Evolutionary conservation across 805 yeast genomes (phyloP), one percentile per base, ranked within the genome.

Genomic region (Suhomyces canberraensis): DNA sequence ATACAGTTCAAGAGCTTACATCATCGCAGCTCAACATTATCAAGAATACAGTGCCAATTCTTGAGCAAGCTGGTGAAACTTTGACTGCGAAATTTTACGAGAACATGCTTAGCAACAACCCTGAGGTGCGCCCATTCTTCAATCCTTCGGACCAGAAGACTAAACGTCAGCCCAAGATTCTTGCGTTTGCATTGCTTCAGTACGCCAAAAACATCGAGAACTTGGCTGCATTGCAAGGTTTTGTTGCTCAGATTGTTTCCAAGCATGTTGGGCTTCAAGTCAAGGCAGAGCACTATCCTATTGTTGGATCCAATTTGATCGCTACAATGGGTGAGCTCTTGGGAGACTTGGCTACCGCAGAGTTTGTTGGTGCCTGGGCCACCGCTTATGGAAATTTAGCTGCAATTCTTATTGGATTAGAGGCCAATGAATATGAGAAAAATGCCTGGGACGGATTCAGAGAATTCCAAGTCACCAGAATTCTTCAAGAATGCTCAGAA

Each of bases 191-290:
- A 1, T 62, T 82, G 16, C 55, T 79, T 18, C 67, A 73, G 15
- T 83, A 82, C 40, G 87, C 88, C 11, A 65, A 74, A 44, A 67
- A 79, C 50, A 79, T 82, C 37, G 80, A 81, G 42, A 74, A 79
- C 40, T 55, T 82, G 36, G 61, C 73, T 3, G 78, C 74, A 8
- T 60, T 83, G 27, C 50, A 66, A 9, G 73, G 61, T 1, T 75
- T 76, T 41, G 85, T 83, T 8, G 61, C 70, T 33, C 77, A 75
- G 42, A 78, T 82, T 47, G 82, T 75, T 30, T 70, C 68, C 45
- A 83, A 81, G 56, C 90, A 83, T 47, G 79, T 75, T 40, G 84
- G 84, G 29, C 61, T 83, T 42, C 76, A 76, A 50, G 71, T 82
- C 29, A 54, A 60, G 42, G 76, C 88, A 3, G 83, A 77, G 38